Conservation (phyloP, 2,329 filamentous ascomycete genomes). For the Alternaria ethzedia region DNA sequence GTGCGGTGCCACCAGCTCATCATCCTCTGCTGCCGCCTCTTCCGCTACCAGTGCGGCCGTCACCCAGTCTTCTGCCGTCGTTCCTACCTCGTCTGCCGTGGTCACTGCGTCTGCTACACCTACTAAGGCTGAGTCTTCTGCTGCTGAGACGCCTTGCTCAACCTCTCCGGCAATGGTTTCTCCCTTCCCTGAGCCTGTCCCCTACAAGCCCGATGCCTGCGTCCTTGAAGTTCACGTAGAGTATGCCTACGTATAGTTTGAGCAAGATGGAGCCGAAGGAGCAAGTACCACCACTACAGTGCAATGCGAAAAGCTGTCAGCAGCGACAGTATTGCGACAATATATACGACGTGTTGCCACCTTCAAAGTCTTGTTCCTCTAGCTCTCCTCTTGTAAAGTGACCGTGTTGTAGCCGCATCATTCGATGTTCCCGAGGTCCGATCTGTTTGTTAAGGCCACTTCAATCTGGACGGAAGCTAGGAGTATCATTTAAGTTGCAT, state of each 20-base stretch:
- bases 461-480: not conserved
- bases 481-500: not conserved
- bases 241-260: conserved; percentile 16
- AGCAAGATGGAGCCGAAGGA: not conserved
- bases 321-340: not conserved
- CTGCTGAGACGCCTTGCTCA: conserved; percentile 12
- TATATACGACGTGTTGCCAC: not conserved
- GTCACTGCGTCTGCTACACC: not conserved
- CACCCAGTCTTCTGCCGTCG: conserved; percentile 1
- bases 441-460: not conserved
- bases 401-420: not conserved
- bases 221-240: conserved; percentile 14
- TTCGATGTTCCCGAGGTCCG: not conserved
- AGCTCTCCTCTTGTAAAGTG: not conserved
- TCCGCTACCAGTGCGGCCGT: not conserved
- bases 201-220: conserved; percentile 14
- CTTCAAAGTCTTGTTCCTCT: not conserved
- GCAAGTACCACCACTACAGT: not conserved
- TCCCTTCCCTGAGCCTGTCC: conserved; percentile 14
- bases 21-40: conserved; percentile 1
- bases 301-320: not conserved
- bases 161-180: conserved; percentile 15
- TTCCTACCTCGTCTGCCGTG: not conserved
- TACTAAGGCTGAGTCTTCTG: not conserved
- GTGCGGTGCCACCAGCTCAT: conserved; percentile 2